These are phyloP conservation scores for Cryptosporidium tyzzeri DNA, from an alignment of 169 alveolate genomes.

Conservation along the genomic window DNA sequence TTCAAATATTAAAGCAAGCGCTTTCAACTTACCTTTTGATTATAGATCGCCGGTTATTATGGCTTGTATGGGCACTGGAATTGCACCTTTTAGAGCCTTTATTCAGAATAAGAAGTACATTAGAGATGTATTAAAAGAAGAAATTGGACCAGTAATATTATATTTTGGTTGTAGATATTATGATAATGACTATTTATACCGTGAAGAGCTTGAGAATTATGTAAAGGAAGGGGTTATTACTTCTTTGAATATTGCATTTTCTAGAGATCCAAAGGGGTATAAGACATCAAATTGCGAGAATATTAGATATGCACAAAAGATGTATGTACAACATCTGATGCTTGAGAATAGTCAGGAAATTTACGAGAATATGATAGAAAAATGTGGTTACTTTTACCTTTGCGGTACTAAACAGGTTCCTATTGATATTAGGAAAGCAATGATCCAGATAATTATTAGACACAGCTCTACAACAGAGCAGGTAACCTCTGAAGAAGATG, in stretches of 20 bases:
- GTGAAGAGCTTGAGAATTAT: conserved; percentile 80
- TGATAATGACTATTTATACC: conserved; percentile 80
- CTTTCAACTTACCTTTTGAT: conserved; percentile 80
- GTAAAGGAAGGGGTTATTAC: conserved; percentile 78
- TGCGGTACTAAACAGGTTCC: conserved; percentile 78
- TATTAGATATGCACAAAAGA: conserved; percentile 76
- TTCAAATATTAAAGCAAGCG: conserved; percentile 53
- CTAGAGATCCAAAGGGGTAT: conserved; percentile 81
- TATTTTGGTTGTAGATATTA: conserved; percentile 82
- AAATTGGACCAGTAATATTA: conserved; percentile 79
- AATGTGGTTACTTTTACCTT: conserved; percentile 77
- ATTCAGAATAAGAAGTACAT: conserved; percentile 78
- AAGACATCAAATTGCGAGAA: not conserved
- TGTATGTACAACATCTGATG: conserved; percentile 82
- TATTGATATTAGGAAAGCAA: conserved; percentile 76
- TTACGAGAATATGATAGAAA: conserved; percentile 52
- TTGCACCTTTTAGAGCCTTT: conserved; percentile 84
- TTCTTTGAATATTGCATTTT: conserved; percentile 81
- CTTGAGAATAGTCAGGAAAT: conserved; percentile 46
- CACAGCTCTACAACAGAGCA: conserved; percentile 1
- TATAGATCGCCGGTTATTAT: conserved; percentile 79
- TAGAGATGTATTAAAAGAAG: conserved; percentile 66
- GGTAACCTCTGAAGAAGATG: conserved; percentile 58
- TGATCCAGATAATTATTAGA: conserved; percentile 43
- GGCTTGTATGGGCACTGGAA: conserved; percentile 85